Conservation (phyloP, 2,329 filamentous ascomycete species). For the Fusarium palustre region DNA sequence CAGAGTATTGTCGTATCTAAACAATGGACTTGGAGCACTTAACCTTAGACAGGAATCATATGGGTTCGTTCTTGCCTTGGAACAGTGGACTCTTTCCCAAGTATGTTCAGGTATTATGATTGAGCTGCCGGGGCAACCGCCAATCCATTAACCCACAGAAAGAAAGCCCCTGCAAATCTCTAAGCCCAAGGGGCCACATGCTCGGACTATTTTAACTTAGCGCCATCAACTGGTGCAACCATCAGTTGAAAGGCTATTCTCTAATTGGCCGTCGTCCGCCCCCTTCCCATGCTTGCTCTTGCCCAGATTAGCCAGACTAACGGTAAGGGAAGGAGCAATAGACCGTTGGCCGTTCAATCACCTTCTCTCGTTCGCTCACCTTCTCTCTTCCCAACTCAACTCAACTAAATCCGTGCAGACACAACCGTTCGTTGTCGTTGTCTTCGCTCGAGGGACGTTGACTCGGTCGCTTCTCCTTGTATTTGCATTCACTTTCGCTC, state of each 20-base stretch:
- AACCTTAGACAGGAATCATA: conserved; percentile 1
- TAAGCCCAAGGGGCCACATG: conserved; percentile 30
- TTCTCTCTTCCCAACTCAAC: conserved; percentile 17
- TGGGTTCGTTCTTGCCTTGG: conserved; percentile 27
- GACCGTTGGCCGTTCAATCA: conserved; percentile 38
- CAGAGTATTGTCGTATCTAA: not conserved
- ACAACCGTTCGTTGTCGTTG: conserved; percentile 33
- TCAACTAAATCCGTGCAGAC: conserved; percentile 19
- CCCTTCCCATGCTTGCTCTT: conserved; percentile 30
- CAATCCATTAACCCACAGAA: conserved; percentile 22
- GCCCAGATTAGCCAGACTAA: conserved; percentile 31
- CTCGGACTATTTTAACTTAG: conserved; percentile 30
- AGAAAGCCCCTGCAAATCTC: conserved; percentile 18
- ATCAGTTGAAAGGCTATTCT: conserved; percentile 9
- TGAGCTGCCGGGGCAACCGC: conserved; percentile 40
- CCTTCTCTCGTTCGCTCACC: conserved; percentile 19
- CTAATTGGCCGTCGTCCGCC: conserved; percentile 31
- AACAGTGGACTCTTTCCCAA: conserved; percentile 9
- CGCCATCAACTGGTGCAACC: conserved; percentile 22
- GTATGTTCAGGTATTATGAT: conserved; percentile 19
- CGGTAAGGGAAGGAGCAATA: conserved; percentile 38
- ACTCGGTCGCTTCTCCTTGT: conserved; percentile 29
- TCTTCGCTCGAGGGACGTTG: conserved; percentile 26
- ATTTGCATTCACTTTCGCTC: conserved; percentile 23
- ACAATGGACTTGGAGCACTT: not conserved